Conservation (phyloP, 495 filamentous ascomycete genomes). For the Talaromyces stipitatus region DNA sequence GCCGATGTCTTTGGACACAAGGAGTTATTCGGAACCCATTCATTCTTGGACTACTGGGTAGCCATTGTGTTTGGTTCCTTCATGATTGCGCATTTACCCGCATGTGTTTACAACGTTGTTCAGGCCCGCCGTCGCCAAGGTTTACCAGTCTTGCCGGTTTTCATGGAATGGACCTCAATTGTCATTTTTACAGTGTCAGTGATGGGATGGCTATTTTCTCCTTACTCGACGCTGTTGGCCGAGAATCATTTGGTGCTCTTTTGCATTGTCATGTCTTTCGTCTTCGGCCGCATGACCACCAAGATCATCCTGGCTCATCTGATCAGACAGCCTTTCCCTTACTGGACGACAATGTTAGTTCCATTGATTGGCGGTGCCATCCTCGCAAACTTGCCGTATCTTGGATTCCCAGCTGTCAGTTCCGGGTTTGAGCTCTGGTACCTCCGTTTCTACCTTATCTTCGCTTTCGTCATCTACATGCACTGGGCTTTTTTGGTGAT, state of each 20-base stretch:
- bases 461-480: constrained; percentile 76
- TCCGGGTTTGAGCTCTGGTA: constrained; percentile 64
- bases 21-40: constrained; percentile 54
- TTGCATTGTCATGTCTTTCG: constrained; percentile 88
- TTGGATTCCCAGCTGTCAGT: constrained; percentile 61
- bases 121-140: constrained; percentile 62
- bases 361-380: constrained; percentile 81
- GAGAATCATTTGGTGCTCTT: constrained; percentile 88
- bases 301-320: constrained; percentile 98
- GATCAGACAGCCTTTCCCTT: constrained; percentile 87
- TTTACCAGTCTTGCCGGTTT: constrained; percentile 73
- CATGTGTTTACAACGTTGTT: constrained; percentile 71
- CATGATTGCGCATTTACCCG: constrained; percentile 73
- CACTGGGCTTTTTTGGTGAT: constrained; percentile 91
- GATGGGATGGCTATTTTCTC: constrained; percentile 79
- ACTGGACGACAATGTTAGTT: constrained; percentile 85
- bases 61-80: constrained; percentile 64
- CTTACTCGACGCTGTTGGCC: constrained; percentile 67
- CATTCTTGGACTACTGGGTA: constrained; percentile 83
- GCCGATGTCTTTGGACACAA: constrained; percentile 53
- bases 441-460: constrained; percentile 71
- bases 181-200: constrained; percentile 65
- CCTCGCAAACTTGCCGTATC: constrained; percentile 69
- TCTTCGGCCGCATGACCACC: constrained; percentile 99
- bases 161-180: constrained; percentile 95